Evolutionary conservation across 169 alveolate species (phyloP).

Genomic region (Plasmodium reichenowi): DNA sequence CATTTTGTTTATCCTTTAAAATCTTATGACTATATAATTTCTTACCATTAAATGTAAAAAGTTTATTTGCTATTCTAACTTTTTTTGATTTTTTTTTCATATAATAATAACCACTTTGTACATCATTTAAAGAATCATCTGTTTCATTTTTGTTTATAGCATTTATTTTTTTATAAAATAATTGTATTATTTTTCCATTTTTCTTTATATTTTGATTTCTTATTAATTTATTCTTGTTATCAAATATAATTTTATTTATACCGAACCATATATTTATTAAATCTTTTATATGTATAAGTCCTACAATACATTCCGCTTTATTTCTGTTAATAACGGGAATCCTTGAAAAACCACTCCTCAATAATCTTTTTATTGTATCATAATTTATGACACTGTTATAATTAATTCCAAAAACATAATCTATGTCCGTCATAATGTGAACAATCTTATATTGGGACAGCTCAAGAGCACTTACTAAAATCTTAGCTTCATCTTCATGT

Average conservation of each 20-base stretch:
- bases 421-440: constrained; percentile 83
- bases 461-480: constrained; percentile 82
- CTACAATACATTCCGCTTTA: constrained; percentile 73
- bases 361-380: constrained; percentile 75
- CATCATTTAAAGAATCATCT: too few relatives aligned
- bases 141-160: background rate
- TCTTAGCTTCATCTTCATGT: constrained; percentile 82
- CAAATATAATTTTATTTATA: constrained; percentile 52
- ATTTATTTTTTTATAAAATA: background rate
- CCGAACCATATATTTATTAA: constrained; percentile 78
- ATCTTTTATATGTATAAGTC: constrained; percentile 80
- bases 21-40: background rate
- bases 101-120: background rate
- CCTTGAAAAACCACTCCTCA: constrained; percentile 83
- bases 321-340: constrained; percentile 80
- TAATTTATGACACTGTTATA: constrained; percentile 76
- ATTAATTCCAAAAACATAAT: constrained; percentile 79
- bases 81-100: constrained; percentile 24
- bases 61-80: constrained; percentile 22
- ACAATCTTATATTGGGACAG: constrained; percentile 77
- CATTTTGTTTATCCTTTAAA: background rate
- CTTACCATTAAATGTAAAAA: constrained; percentile 2
- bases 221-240: background rate
- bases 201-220: too few relatives aligned
- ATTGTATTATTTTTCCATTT: background rate